Evolutionary conservation across 257 asterid species (phyloP), one percentile per base, ranked within the genome.

Genomic region (Cordia subcordata): DNA sequence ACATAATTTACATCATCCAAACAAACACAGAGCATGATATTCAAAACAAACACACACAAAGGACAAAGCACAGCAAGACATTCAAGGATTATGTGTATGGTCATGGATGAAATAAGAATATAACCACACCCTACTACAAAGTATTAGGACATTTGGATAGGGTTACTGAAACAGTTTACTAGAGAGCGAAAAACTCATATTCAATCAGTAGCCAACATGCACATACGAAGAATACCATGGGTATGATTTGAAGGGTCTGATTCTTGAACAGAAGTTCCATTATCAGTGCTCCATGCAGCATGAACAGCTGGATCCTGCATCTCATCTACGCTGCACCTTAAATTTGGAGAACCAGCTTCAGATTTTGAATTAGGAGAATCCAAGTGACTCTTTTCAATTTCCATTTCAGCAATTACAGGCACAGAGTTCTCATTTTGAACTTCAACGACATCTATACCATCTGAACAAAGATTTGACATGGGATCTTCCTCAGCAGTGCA

Each of bases 381-480:
- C 35, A 56, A 68, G 63, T 77, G 82, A 54, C 74, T 76, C 67
- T 80, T 76, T 78, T 73, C 87, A 52, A 70, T 67, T 74, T 80
- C 95, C 38, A 75, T 61, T 57, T 80, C 94, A 11, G 92, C 77
- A 70, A 72, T 68, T 51, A 77, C 76, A 74, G 73, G 81, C 79
- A 80, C 74, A 21, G 80, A 72, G 69, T 75, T 72, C 56, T 56
- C 71, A 72, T 71, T 68, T 17, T 70, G 75, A 76, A 49, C 73
- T 70, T 81, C 87, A 67, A 66, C 64, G 71, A 68, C 47, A 11
- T 11, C 47, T 42, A 42, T 14, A 11, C 15, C 10, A 8, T 42
- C 47, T 8, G 47, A 3, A 42, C 47, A 42, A 42, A 11, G 47
- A 42, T 42, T 42, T 42, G 47, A 42, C 12, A 42, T 14, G 15